Conservation (phyloP, 2,329 filamentous ascomycete genomes). For the Colletotrichum chlorophyti region DNA sequence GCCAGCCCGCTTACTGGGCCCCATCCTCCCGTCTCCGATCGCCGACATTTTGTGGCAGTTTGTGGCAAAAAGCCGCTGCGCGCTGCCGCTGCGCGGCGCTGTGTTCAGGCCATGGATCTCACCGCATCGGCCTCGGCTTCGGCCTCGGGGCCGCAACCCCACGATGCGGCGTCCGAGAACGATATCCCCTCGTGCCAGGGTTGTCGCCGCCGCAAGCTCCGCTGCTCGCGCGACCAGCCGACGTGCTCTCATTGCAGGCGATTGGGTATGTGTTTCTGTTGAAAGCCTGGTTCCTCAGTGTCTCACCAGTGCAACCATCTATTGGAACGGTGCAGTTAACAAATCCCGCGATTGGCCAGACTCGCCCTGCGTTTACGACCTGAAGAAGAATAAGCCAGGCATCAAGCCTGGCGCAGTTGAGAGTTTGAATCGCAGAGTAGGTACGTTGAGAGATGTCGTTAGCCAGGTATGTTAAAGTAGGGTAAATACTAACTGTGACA, state of each 20-base stretch:
- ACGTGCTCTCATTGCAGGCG: slow-evolving; percentile 39
- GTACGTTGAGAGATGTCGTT: slow-evolving; percentile 18
- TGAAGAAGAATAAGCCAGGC: slow-evolving; percentile 34
- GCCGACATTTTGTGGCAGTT: not conserved
- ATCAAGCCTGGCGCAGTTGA: slow-evolving; percentile 34
- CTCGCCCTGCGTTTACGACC: slow-evolving; percentile 33
- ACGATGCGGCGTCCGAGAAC: slow-evolving; percentile 19
- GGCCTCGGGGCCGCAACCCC: not conserved
- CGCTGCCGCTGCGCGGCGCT: not conserved
- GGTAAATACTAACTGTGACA: not conserved
- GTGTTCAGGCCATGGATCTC: slow-evolving; percentile 22
- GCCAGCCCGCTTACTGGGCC: not conserved
- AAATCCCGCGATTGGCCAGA: slow-evolving; percentile 26
- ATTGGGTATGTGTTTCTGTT: slow-evolving; percentile 32
- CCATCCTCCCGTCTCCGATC: not conserved
- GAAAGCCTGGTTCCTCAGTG: no score
- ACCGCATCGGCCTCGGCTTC: not conserved
- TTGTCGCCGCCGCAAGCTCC: slow-evolving; percentile 41
- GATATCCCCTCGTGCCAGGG: slow-evolving; percentile 39
- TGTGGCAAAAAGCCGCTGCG: slow-evolving; percentile 19
- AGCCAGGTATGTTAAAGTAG: no score
- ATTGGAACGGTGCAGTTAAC: no score
- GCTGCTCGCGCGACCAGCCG: slow-evolving; percentile 42
- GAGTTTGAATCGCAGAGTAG: slow-evolving; percentile 31
- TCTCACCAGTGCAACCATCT: no score